Evolutionary conservation across 495 filamentous ascomycete genomes (phyloP).

Genomic region (Chaetomium tenue): DNA sequence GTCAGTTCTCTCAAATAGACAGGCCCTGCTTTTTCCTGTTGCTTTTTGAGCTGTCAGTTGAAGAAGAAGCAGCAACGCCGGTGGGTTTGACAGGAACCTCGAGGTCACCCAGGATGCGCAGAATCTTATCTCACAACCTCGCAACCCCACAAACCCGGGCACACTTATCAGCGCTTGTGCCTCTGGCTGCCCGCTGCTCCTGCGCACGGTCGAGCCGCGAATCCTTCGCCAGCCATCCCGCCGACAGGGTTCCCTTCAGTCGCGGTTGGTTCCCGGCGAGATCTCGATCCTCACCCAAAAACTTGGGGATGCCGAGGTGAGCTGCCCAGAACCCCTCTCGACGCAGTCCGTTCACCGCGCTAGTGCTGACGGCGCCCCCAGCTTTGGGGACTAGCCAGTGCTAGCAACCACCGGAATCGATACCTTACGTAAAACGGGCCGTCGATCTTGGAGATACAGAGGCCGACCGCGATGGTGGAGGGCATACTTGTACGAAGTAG

Average conservation of each 20-base stretch:
- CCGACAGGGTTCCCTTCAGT: not conserved
- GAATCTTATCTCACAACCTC: not conserved
- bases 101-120: not conserved
- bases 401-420: slow-evolving; percentile 7
- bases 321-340: not conserved
- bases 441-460: slow-evolving; percentile 17
- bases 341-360: not conserved
- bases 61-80: not conserved
- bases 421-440: slow-evolving; percentile 20
- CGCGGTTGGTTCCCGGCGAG: not conserved
- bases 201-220: too few relatives aligned
- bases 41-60: not conserved
- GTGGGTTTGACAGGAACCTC: not conserved
- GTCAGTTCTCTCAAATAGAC: not conserved
- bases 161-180: slow-evolving; percentile 7
- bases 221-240: not conserved
- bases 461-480: not conserved
- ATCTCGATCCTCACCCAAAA: not conserved
- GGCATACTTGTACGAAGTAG: too few relatives aligned
- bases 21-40: not conserved
- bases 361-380: slow-evolving; percentile 18
- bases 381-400: not conserved
- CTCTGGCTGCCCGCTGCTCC: not conserved
- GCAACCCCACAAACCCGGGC: not conserved
- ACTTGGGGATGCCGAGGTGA: slow-evolving; percentile 4